Conservation (phyloP, 2,329 filamentous ascomycete species). For the Madurella fahalii region DNA sequence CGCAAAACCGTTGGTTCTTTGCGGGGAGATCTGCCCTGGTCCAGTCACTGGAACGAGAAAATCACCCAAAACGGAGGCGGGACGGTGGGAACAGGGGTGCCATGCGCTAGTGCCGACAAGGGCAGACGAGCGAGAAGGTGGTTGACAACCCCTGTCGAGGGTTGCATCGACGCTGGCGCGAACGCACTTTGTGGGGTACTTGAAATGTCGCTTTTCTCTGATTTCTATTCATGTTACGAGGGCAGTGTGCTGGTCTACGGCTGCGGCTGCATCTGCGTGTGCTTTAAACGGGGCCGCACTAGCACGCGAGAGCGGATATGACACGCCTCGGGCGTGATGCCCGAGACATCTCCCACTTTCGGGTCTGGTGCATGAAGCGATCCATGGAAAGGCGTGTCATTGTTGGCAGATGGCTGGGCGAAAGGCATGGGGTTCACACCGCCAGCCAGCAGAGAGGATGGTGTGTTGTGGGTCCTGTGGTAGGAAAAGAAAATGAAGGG, state of each 20-base stretch:
- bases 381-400: not conserved
- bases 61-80: constrained; percentile 21
- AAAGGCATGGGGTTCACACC: constrained; percentile 1
- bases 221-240: constrained; percentile 4
- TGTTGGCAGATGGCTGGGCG: not conserved
- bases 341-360: not conserved
- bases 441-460: not conserved
- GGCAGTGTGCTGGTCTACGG: no score
- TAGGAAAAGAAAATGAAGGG: constrained; percentile 16
- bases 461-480: constrained; percentile 14
- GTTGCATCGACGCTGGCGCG: constrained; percentile 19
- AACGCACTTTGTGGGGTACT: constrained; percentile 18
- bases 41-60: constrained; percentile 1
- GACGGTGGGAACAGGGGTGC: constrained; percentile 18
- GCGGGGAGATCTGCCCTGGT: constrained; percentile 11
- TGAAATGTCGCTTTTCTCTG: constrained; percentile 17
- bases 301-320: constrained; percentile 7
- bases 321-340: not conserved
- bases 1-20: constrained; percentile 6
- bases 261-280: not conserved
- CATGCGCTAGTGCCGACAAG: constrained; percentile 16
- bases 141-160: constrained; percentile 13
- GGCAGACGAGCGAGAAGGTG: not conserved
- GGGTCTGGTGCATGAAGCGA: constrained; percentile 7
- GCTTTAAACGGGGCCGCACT: constrained; percentile 4